Base-by-base conservation (phyloP, 495 filamentous ascomycete genomes). In the Hypomontagnella submonticulosa region DNA sequence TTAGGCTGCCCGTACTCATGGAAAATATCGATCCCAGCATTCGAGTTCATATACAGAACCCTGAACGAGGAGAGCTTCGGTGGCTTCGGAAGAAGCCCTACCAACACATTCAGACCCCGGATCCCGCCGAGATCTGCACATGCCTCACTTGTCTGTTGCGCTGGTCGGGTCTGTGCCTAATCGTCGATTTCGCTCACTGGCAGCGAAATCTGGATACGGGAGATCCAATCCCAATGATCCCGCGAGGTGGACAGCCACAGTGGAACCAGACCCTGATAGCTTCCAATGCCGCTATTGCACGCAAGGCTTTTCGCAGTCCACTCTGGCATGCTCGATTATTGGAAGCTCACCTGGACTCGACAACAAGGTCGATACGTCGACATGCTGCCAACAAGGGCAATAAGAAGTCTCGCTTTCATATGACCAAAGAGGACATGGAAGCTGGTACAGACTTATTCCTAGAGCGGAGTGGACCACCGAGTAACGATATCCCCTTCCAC, bases 131-230 rank as follows among this genome's bases (percentile, higher is more conserved):
- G 7, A 57, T 81, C 2, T 86, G 84, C 68, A 83, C 81, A 12
- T 86, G 84, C 65, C 50, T 83, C 15, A 80, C 79, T 3, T 87
- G 85, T 59, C 60, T 81, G 19, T 48, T 82, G 13, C 75, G 79
- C 13, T 87, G 84, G 85, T 82, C 81, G 53, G 76, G 79, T 0
- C 77, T 86, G 3, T 78, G 76, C 47, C 34, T 85, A 9, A 73
- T 76, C 11, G 76, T 86, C 32, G 84, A 87, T 55, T 81, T 87
- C 47, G 79, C 80, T 6, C 73, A 81, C 63, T 87, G 82, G 81
- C 85, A 85, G 60, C 13, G 61, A 15, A 51, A 84, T 47, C 77
- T 86, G 7, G 79, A 86, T 57, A 57, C 66, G 4, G 76, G 84
- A 1, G 74, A 80, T 34, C 83, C 83, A 0, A 82, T 87, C 18